phyloP scores from a whole-genome alignment of 75 land plant genomes.

The Pinus taeda region DNA sequence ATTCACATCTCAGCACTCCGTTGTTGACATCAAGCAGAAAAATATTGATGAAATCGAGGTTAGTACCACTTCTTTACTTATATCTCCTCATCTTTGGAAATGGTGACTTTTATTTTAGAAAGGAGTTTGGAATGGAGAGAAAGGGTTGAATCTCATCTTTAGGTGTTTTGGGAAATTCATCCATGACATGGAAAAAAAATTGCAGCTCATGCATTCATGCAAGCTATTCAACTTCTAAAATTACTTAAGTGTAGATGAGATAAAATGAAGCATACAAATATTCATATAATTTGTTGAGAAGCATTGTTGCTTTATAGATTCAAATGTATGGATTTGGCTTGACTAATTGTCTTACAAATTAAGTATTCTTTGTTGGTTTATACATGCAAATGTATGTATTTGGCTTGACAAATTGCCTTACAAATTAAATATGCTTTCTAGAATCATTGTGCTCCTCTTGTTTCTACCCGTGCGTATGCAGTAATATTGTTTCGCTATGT shows the following conservation, averaged over 20 bases:
- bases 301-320: neutral
- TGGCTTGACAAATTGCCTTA: no score
- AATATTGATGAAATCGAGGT: constrained; percentile 38
- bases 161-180: neutral
- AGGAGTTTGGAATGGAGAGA: constrained; percentile 1
- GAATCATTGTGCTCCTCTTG: no score
- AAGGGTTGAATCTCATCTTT: neutral
- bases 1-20: constrained; percentile 66
- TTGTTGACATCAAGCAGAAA: constrained; percentile 95
- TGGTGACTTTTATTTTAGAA: neutral
- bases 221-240: neutral
- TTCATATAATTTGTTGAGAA: neutral
- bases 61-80: constrained; percentile 9
- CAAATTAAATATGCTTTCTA: no score
- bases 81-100: neutral
- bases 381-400: no score
- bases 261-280: neutral
- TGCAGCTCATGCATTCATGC: neutral
- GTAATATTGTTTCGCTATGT: no score
- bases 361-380: no score
- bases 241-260: neutral
- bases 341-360: neutral
- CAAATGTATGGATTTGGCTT: neutral
- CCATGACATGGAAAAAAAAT: neutral
- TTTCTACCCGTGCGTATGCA: no score